A percentile compares a stretch with the other conserved stretches of the same genome.
Conservation (phyloP, 805 yeast genomes). For the Wickerhamomyces silvicola region DNA sequence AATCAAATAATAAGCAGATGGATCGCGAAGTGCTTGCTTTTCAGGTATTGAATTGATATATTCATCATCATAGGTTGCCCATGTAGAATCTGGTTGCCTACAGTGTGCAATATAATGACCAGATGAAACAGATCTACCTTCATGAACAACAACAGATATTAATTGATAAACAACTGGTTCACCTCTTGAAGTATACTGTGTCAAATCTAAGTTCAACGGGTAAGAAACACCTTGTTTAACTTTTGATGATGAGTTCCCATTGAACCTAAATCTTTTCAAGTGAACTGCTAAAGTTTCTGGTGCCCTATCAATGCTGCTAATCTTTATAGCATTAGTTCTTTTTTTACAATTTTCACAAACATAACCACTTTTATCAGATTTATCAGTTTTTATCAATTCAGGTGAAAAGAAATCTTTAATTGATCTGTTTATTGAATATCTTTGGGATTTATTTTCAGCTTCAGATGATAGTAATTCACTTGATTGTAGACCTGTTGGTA, state of each 20-base stretch:
- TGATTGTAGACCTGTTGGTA: no score
- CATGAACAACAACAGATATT: constrained; percentile 83
- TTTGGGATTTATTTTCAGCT: constrained; percentile 21
- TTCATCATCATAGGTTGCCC: constrained; percentile 96
- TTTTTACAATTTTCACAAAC: constrained; percentile 81
- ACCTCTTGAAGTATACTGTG: constrained; percentile 47
- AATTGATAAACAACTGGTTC: constrained; percentile 60
- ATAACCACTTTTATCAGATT: constrained; percentile 68
- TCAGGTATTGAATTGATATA: constrained; percentile 69
- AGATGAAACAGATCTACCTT: constrained; percentile 84
- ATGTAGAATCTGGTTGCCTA: constrained; percentile 83
- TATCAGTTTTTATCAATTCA: constrained; percentile 68
- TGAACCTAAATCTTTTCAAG: constrained; percentile 84
- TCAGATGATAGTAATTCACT: constrained; percentile 1
- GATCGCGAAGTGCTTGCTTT: constrained; percentile 69
- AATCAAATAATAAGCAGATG: constrained; percentile 84
- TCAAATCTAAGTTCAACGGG: constrained; percentile 68
- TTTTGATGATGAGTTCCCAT: constrained; percentile 72
- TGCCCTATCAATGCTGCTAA: constrained; percentile 65
- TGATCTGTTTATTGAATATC: constrained; percentile 68
- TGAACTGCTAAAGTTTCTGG: constrained; percentile 88
- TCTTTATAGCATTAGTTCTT: constrained; percentile 71
- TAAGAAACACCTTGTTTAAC: constrained; percentile 83
- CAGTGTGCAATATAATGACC: constrained; percentile 94
- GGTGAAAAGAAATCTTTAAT: constrained; percentile 76